These are phyloP conservation scores for Jackrogersella multiformis DNA, from an alignment of 495 filamentous ascomycete species.

Conservation along the genomic window DNA sequence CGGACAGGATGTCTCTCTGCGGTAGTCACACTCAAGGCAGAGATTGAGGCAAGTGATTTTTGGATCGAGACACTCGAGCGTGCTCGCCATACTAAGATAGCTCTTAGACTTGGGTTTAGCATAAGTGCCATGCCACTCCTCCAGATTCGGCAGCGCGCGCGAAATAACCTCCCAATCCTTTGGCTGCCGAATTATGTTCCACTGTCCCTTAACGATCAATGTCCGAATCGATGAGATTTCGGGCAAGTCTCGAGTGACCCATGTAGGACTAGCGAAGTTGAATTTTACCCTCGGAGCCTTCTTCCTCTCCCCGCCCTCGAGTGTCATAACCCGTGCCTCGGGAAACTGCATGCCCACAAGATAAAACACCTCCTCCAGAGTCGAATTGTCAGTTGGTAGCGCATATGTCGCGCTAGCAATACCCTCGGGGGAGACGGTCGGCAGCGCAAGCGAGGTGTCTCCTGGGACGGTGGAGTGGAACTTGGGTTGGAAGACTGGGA, in stretches of 20 bases:
- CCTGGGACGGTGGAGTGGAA: conserved; percentile 49
- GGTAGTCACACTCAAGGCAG: conserved; percentile 72
- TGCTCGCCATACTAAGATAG: conserved; percentile 69
- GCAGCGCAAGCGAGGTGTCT: conserved; percentile 52
- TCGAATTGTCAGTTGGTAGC: conserved; percentile 68
- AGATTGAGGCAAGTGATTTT: conserved; percentile 69
- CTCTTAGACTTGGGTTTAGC: conserved; percentile 73
- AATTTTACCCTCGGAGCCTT: conserved; percentile 72
- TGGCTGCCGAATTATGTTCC: conserved; percentile 75
- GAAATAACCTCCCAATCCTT: conserved; percentile 69
- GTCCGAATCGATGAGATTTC: conserved; percentile 61
- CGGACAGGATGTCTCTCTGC: conserved; percentile 64
- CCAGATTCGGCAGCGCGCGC: conserved; percentile 68
- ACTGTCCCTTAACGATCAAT: conserved; percentile 75
- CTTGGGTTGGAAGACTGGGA: conserved; percentile 72
- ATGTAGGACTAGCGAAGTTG: conserved; percentile 48
- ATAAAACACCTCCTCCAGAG: conserved; percentile 71
- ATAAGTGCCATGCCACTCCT: conserved; percentile 77
- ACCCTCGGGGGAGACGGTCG: conserved; percentile 58
- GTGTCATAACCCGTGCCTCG: conserved; percentile 69
- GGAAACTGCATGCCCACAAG: conserved; percentile 66
- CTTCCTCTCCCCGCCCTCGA: conserved; percentile 78
- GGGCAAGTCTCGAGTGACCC: conserved; percentile 51
- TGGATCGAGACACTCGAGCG: conserved; percentile 61
- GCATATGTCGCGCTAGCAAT: conserved; percentile 62